phyloP scores from a whole-genome alignment of 2,329 filamentous ascomycete genomes.

The Botryotinia globosa region DNA sequence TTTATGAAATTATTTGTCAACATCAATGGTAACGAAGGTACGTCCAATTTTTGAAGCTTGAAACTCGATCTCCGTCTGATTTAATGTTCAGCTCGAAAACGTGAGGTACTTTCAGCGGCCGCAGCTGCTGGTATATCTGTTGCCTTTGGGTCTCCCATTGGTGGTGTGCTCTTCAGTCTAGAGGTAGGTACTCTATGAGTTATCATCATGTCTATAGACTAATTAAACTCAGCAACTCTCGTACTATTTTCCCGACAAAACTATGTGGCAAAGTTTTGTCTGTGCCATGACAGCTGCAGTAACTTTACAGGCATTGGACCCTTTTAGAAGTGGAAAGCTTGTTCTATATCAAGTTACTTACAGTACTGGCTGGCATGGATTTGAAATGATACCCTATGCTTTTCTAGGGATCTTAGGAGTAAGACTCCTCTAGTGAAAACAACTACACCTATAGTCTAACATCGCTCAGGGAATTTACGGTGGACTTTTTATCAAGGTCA shows the following conservation, averaged over 20 bases:
- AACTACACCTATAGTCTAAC: slow-evolving; percentile 22
- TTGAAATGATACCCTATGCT: slow-evolving; percentile 86
- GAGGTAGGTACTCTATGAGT: slow-evolving; percentile 52
- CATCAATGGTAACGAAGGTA: slow-evolving; percentile 84
- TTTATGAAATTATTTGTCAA: slow-evolving; percentile 85
- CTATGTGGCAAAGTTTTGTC: slow-evolving; percentile 99
- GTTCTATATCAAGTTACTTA: slow-evolving; percentile 96
- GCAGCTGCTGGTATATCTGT: slow-evolving; percentile 64
- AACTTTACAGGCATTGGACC: slow-evolving; percentile 86
- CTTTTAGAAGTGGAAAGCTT: slow-evolving; percentile 91
- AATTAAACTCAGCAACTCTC: slow-evolving; percentile 68
- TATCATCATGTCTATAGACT: slow-evolving; percentile 19
- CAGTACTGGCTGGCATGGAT: slow-evolving; percentile 86
- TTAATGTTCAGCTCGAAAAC: slow-evolving; percentile 67
- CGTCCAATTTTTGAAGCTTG: slow-evolving; percentile 21
- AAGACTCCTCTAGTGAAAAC: slow-evolving; percentile 32
- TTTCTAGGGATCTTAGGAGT: slow-evolving; percentile 80
- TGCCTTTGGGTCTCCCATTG: slow-evolving; percentile 68
- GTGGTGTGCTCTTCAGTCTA: slow-evolving; percentile 92
- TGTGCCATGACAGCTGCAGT: slow-evolving; percentile 99
- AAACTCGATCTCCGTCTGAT: background rate
- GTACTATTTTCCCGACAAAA: slow-evolving; percentile 98
- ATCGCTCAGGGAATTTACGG: slow-evolving; percentile 75
- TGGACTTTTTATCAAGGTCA: slow-evolving; percentile 89
- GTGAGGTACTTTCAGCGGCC: slow-evolving; percentile 88